Base-by-base conservation (phyloP, 73 alveolate species). In the Halteria grandinella region DNA sequence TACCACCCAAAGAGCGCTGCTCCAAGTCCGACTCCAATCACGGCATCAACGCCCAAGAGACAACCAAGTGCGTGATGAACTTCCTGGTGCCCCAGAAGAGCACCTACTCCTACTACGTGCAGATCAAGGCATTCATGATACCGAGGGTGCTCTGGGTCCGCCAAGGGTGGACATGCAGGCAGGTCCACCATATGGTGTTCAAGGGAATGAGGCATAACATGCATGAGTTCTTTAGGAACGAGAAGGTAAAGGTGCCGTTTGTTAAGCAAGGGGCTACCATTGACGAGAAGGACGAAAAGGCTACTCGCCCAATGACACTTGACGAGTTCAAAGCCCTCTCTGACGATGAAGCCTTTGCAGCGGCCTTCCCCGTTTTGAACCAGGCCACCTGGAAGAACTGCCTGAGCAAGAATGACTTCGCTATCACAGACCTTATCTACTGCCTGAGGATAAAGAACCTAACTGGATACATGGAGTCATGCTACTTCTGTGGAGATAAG, bases 111-210 rank as follows among this genome's bases (percentile, higher is more conserved):
- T 57, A 71, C 78, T 72, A 77, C 33, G 44, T 28, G n/a, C 6
- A 39, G 8, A 44, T 36, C 20, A 55, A 71, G 44, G 23, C 71
- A 12, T 32, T 8, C 44, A 72, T 58, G 34, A 53, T 83, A 57
- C 92, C 92, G 1, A 44, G 92, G 47, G 31, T 83, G 7, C 36
- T 83, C 31, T 83, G 92, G 92, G 12, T 73, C 36, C 21, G 60
- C 48, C 57, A 53, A 34, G 28, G 17, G 50, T 55, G 77, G 80
- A 53, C 53, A 23, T 79, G 72, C 28, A 36, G 41, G 20, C 69
- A 81, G 18, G 72, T 74, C 12, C 92, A 83, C 51, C 29, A 54
- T 21, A 47, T 34, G 55, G 63, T 83, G 33, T 73, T 83, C 62
- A 39, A 59, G n/a, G n/a, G n/a, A n/a, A n/a, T n/a, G n/a, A n/a